Conservation (phyloP, 805 yeast genomes). For the Candida alai region DNA sequence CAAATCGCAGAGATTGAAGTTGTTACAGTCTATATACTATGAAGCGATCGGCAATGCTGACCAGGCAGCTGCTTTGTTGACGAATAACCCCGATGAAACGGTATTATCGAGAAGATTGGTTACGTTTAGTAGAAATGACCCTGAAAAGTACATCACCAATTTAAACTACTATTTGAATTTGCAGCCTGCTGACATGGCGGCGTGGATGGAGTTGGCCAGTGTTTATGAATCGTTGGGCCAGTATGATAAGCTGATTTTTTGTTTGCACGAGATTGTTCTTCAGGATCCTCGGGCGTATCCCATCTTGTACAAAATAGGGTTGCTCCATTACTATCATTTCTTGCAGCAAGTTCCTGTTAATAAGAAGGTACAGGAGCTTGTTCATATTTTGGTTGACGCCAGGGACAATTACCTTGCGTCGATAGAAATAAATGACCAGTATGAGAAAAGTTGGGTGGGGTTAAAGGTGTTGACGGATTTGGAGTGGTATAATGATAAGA, state of each 20-base stretch:
- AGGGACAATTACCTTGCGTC: constrained; percentile 58
- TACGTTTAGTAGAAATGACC: constrained; percentile 19
- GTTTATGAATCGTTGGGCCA: constrained; percentile 59
- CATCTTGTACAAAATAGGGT: constrained; percentile 59
- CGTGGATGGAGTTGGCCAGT: constrained; percentile 76
- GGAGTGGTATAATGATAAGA: constrained; percentile 14
- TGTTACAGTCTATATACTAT: constrained; percentile 51
- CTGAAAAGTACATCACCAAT: constrained; percentile 46
- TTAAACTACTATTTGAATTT: constrained; percentile 53
- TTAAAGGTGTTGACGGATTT: constrained; percentile 35
- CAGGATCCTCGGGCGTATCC: constrained; percentile 68
- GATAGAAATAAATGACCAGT: constrained; percentile 71
- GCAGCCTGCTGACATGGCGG: constrained; percentile 70
- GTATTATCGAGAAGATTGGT: constrained; percentile 34
- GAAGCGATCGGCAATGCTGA: constrained; percentile 48
- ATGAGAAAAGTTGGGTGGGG: constrained; percentile 73
- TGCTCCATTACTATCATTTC: constrained; percentile 28
- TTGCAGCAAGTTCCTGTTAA: constrained; percentile 16
- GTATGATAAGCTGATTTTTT: constrained; percentile 61
- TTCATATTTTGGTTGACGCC: constrained; percentile 23
- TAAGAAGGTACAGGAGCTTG: constrained; percentile 21
- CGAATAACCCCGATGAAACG: constrained; percentile 32
- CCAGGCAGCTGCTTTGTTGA: constrained; percentile 25
- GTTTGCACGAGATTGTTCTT: constrained; percentile 67
- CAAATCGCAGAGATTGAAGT: constrained; percentile 51